Evolutionary conservation across 495 filamentous ascomycete genomes (phyloP).

Genomic region (Lentithecium fluviatile): DNA sequence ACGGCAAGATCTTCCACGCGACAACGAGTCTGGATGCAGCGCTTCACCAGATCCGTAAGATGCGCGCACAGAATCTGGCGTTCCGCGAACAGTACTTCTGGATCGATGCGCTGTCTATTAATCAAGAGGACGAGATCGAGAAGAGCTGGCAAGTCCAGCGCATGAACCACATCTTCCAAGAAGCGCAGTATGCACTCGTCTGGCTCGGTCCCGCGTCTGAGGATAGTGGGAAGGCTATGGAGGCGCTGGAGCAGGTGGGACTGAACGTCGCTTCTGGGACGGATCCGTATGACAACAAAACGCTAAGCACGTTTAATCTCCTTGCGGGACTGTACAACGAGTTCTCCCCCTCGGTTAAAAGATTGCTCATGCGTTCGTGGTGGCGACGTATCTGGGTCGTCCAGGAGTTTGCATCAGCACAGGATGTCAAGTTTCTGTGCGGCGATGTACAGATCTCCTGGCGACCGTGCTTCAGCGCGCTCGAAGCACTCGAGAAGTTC

Average conservation of each 20-base stretch:
- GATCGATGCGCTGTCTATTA: neutral
- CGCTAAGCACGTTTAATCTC: neutral
- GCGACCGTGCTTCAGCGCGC: neutral
- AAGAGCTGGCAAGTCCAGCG: neutral
- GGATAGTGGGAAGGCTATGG: neutral
- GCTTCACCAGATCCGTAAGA: neutral
- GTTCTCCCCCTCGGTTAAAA: neutral
- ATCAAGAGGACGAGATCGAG: neutral
- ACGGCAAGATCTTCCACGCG: neutral
- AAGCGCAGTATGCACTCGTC: neutral
- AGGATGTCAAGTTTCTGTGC: neutral
- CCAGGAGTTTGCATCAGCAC: neutral
- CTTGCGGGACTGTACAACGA: neutral
- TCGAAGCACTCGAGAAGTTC: neutral
- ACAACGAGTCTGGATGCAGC: neutral
- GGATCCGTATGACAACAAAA: neutral
- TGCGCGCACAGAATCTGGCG: neutral
- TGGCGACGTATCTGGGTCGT: neutral
- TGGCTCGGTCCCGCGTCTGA: neutral
- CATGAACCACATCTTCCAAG: conserved; percentile 1
- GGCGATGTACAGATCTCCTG: neutral
- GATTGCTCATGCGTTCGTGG: neutral
- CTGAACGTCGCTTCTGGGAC: neutral
- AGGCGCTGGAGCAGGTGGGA: neutral
- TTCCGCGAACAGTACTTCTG: neutral